These are phyloP conservation scores for Uncinocarpus reesii DNA, from an alignment of 2,329 filamentous ascomycete genomes.

Conservation along the genomic window DNA sequence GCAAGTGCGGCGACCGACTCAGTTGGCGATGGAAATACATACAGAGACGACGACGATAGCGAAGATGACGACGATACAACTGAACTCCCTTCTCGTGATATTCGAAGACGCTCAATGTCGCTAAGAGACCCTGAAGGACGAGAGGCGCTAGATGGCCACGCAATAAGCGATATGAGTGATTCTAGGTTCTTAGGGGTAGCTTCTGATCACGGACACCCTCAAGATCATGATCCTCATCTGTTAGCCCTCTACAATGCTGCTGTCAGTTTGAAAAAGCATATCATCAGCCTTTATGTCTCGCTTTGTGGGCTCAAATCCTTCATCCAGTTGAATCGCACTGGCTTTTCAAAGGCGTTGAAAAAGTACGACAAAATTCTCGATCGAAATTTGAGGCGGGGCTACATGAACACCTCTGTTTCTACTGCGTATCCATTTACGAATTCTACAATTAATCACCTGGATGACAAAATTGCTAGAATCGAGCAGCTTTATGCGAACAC, in stretches of 20 bases:
- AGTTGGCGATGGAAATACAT: slow-evolving; percentile 37
- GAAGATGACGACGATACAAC: slow-evolving; percentile 54
- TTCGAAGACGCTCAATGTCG: slow-evolving; percentile 33
- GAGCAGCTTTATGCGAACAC: slow-evolving; percentile 72
- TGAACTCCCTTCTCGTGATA: slow-evolving; percentile 27
- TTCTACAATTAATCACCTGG: slow-evolving; percentile 58
- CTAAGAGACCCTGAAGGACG: slow-evolving; percentile 17
- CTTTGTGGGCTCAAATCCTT: slow-evolving; percentile 94
- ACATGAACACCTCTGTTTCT: slow-evolving; percentile 64
- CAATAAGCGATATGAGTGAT: slow-evolving; percentile 28
- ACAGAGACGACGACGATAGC: slow-evolving; percentile 41
- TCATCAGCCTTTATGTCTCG: slow-evolving; percentile 77
- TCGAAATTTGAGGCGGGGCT: slow-evolving; percentile 64
- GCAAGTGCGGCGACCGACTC: slow-evolving; percentile 37
- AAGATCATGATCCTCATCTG: slow-evolving; percentile 59
- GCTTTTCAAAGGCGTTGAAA: slow-evolving; percentile 91
- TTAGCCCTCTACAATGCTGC: slow-evolving; percentile 58
- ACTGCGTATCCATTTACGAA: slow-evolving; percentile 71
- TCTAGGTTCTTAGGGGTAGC: slow-evolving; percentile 47
- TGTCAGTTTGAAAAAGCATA: slow-evolving; percentile 86
- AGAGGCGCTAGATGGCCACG: slow-evolving; percentile 22
- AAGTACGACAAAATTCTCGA: slow-evolving; percentile 97
- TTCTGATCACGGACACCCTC: slow-evolving; percentile 43
- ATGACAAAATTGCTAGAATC: slow-evolving; percentile 61
- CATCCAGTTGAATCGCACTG: slow-evolving; percentile 89